Conservation (phyloP, 768 basidiomycete species). For the Leccinum broughii region DNA sequence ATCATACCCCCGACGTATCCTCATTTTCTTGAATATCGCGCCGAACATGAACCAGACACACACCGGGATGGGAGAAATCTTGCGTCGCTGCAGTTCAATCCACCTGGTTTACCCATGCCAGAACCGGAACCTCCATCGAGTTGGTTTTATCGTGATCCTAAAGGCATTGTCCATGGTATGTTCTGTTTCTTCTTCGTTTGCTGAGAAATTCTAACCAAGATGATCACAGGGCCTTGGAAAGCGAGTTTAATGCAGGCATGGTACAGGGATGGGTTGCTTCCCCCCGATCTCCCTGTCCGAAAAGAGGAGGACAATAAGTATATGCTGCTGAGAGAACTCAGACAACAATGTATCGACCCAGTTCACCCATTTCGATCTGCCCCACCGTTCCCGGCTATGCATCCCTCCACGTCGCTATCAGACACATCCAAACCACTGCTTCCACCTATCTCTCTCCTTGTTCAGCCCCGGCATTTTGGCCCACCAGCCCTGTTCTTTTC, state of each 20-base stretch:
- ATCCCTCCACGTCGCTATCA: constrained; percentile 21
- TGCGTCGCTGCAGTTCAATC: constrained; percentile 68
- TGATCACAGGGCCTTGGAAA: constrained; percentile 75
- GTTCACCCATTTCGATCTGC: constrained; percentile 66
- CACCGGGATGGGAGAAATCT: constrained; percentile 47
- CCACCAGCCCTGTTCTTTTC: constrained; percentile 87
- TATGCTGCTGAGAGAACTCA: constrained; percentile 68
- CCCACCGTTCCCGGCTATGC: constrained; percentile 43
- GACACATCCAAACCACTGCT: constrained; percentile 59
- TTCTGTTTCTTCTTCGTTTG: constrained; percentile 4
- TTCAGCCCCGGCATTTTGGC: constrained; percentile 81
- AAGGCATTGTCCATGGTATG: constrained; percentile 75
- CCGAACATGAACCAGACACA: constrained; percentile 58
- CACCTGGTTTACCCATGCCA: constrained; percentile 78
- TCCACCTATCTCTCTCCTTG: constrained; percentile 69
- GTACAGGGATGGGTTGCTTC: constrained; percentile 83
- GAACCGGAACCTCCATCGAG: constrained; percentile 63
- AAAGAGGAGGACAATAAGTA: constrained; percentile 73
- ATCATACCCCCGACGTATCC: constrained; percentile 90
- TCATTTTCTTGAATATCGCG: constrained; percentile 70
- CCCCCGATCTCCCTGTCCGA: constrained; percentile 78
- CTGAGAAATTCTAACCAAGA: constrained; percentile 10
- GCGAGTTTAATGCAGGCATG: constrained; percentile 85
- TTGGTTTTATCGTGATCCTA: constrained; percentile 87
- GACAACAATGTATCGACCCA: constrained; percentile 80